These are phyloP conservation scores for Candida coquimbonensis DNA, from an alignment of 805 yeast species.

Conservation along the genomic window DNA sequence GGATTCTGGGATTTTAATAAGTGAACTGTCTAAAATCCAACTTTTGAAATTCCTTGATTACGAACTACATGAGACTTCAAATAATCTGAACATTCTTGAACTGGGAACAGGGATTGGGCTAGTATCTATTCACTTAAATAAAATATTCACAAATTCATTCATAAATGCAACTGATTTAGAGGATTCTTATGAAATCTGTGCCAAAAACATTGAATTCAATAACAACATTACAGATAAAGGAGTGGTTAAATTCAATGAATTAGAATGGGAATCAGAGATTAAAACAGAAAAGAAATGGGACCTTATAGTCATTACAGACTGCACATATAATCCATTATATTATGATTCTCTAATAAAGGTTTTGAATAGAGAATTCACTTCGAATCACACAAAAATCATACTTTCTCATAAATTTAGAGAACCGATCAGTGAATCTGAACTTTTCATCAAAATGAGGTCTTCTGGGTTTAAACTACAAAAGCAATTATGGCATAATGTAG, in stretches of 20 bases:
- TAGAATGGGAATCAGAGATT: conserved; percentile 31
- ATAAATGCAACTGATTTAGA: conserved; percentile 30
- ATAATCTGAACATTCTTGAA: conserved; percentile 25
- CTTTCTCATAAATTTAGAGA: conserved; percentile 24
- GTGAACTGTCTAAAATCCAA: conserved; percentile 4
- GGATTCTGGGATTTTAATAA: conserved; percentile 31
- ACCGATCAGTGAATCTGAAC: conserved; percentile 19
- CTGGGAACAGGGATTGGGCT: conserved; percentile 39
- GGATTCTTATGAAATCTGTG: conserved; percentile 32
- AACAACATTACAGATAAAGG: not conserved
- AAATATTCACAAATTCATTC: conserved; percentile 11
- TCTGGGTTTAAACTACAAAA: conserved; percentile 6
- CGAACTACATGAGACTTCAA: not conserved
- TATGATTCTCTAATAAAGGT: conserved; percentile 29
- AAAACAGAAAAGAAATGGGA: conserved; percentile 25
- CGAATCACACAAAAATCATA: conserved; percentile 9
- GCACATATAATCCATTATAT: conserved; percentile 35
- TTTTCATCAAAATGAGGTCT: conserved; percentile 13
- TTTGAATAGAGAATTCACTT: conserved; percentile 15
- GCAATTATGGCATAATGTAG: conserved; percentile 15
- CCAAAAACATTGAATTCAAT: conserved; percentile 23
- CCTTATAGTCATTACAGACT: conserved; percentile 33
- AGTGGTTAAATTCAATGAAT: conserved; percentile 21
- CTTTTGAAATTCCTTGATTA: conserved; percentile 8
- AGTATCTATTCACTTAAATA: conserved; percentile 27